These are phyloP conservation scores for Talaromyces sp. DNA, from an alignment of 2,329 filamentous ascomycete genomes.

Conservation along the genomic window DNA sequence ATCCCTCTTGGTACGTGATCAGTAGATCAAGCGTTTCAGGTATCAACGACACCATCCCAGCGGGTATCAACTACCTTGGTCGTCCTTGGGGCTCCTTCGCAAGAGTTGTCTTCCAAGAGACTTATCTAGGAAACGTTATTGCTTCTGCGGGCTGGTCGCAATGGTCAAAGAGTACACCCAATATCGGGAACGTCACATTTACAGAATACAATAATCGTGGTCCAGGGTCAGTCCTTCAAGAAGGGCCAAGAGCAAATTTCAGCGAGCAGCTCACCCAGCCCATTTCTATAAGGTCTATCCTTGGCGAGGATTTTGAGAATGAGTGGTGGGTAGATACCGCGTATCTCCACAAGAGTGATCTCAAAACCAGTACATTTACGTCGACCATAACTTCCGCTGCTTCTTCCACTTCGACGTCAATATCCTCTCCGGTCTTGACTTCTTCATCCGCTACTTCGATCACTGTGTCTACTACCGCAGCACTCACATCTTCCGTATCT, in stretches of 20 bases:
- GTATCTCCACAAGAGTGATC: neutral
- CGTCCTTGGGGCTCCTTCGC: conserved; percentile 1
- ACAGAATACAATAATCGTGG: neutral
- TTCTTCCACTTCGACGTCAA: neutral
- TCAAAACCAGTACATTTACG: neutral
- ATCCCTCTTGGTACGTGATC: conserved; percentile 5
- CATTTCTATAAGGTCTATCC: neutral
- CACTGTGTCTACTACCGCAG: neutral
- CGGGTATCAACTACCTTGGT: conserved; percentile 1
- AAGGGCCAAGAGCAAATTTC: neutral
- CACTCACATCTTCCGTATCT: neutral
- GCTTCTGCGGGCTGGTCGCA: neutral
- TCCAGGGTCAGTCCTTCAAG: neutral
- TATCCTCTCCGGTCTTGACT: neutral
- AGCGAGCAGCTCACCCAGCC: neutral
- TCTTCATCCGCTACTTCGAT: neutral
- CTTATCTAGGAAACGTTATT: neutral
- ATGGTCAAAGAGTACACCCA: conserved; percentile 1
- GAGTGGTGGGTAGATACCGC: neutral
- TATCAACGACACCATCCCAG: neutral
- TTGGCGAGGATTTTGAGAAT: neutral
- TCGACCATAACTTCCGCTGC: neutral
- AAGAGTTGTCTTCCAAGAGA: neutral
- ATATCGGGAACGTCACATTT: conserved; percentile 3
- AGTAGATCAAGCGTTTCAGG: neutral